phyloP scores from a whole-genome alignment of 352 stramenopile species.

The Globisporangium heterothallicum region DNA sequence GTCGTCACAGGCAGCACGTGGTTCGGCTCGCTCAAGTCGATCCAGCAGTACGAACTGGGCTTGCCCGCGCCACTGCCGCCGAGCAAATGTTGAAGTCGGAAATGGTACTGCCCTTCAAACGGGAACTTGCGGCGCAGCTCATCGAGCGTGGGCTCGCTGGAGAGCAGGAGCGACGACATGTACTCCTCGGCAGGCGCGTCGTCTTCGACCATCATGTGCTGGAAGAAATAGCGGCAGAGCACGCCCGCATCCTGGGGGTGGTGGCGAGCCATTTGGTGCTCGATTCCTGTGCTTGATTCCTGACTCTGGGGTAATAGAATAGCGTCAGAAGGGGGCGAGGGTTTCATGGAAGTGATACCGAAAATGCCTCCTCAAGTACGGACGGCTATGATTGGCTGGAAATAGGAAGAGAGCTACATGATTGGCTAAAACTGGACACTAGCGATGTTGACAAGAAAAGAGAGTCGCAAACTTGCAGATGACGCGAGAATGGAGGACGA shows the following conservation, averaged over 20 bases:
- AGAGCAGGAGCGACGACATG: conserved; percentile 65
- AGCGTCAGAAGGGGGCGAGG: too few species aligned
- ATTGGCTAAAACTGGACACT: neutral
- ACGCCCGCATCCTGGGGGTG: conserved; percentile 25
- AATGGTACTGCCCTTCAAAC: conserved; percentile 73
- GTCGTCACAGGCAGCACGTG: conserved; percentile 30
- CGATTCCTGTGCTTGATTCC: too few species aligned
- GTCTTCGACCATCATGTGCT: conserved; percentile 59
- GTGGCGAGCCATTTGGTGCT: conserved; percentile 6
- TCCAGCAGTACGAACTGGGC: conserved; percentile 56
- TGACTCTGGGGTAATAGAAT: too few species aligned
- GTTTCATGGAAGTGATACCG: too few species aligned
- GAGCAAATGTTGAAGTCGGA: conserved; percentile 56
- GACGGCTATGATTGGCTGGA: too few species aligned
- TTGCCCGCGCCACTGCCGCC: conserved; percentile 9
- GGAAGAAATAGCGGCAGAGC: conserved; percentile 84
- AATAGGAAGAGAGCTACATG: neutral
- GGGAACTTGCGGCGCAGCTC: conserved; percentile 71
- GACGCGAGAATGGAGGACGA: conserved; percentile 47
- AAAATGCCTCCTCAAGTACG: too few species aligned
- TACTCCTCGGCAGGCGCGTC: conserved; percentile 33
- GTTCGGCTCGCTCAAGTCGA: conserved; percentile 58
- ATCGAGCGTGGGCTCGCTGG: conserved; percentile 43
- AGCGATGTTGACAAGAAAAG: neutral
- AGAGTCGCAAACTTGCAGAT: neutral